Base-by-base conservation (phyloP, 2,329 filamentous ascomycete genomes). In the Ceratocystis harringtonii region DNA sequence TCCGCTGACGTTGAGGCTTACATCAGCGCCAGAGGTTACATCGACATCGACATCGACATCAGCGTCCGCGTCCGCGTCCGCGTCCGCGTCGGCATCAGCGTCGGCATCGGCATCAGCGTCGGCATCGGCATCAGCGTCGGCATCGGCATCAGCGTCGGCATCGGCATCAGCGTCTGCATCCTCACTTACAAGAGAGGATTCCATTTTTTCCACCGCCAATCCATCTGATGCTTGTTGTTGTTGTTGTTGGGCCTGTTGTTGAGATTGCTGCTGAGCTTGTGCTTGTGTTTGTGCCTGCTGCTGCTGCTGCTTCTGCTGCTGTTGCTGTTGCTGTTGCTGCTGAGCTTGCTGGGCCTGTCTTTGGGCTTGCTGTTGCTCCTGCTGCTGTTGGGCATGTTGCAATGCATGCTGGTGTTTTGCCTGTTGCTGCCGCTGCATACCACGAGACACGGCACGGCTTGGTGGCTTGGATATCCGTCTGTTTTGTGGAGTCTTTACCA, bases 91-190 rank as follows among this genome's bases (percentile, higher is more conserved):
- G 52, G 65, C 64, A 28, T 69, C 68, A 5, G 64, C 68, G 32
- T 71, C 70, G 57, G 64, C 76, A 43, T 76, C 76, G 28, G n/a
- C 75, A 28, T 76, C 75, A 22, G 76, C 76, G 43, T 78, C 76
- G 73, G 75, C 77, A 25, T 75, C 74, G 4, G 71, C 75, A 28
- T 76, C 75, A 22, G 76, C 76, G 43, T 78, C 76, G 73, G 75
- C 77, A 22, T 75, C 74, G 5, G 71, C 74, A n/a, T 69, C 68
- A 2, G 71, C 74, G n/a, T 71, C 70, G 57, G 64, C 76, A 43
- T 76, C 76, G 28, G 22, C 22, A 25, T 25, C 22, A 2, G 77
- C 77, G 44, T 78, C 77, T 72, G 77, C 78, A 58, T 76, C 74
- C 25, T 63, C 67, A 0, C 73, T 74, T 57, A 70, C 69, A 6